These are phyloP conservation scores for Sistotremastrum niveocremeum DNA, from an alignment of 768 basidiomycete species.

Conservation along the genomic window DNA sequence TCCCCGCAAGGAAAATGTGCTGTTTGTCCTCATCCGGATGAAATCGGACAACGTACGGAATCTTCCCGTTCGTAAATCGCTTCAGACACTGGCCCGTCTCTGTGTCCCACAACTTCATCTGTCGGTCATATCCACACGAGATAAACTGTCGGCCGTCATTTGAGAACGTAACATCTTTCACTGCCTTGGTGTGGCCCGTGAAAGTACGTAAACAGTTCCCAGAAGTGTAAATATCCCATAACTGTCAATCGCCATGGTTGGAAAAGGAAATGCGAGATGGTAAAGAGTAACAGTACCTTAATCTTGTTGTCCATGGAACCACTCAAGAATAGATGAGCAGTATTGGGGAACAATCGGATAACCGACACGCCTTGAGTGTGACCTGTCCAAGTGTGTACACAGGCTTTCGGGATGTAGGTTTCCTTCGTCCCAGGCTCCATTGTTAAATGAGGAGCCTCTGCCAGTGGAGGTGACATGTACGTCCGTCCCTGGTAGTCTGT, in stretches of 20 bases:
- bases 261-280: neutral
- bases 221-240: slow-evolving; percentile 97
- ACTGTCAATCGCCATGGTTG: slow-evolving; percentile 28
- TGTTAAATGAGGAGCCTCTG: slow-evolving; percentile 76
- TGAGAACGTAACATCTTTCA: slow-evolving; percentile 92
- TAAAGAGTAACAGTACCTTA: slow-evolving; percentile 43
- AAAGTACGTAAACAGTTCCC: slow-evolving; percentile 95
- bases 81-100: slow-evolving; percentile 97
- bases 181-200: slow-evolving; percentile 91
- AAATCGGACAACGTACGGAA: slow-evolving; percentile 89
- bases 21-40: slow-evolving; percentile 96
- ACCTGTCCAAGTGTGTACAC: slow-evolving; percentile 96
- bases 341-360: slow-evolving; percentile 82
- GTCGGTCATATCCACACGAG: slow-evolving; percentile 88
- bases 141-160: slow-evolving; percentile 85
- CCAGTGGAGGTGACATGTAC: slow-evolving; percentile 87
- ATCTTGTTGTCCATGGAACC: slow-evolving; percentile 98
- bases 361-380: slow-evolving; percentile 95
- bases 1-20: slow-evolving; percentile 90
- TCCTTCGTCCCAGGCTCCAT: slow-evolving; percentile 76
- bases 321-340: slow-evolving; percentile 85
- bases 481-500: slow-evolving; percentile 97
- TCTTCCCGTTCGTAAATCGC: slow-evolving; percentile 95
- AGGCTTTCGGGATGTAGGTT: slow-evolving; percentile 87
- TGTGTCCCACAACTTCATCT: slow-evolving; percentile 99